phyloP scores from a whole-genome alignment of 2,329 filamentous ascomycete species.

The Trichoderma afroharzianum region DNA sequence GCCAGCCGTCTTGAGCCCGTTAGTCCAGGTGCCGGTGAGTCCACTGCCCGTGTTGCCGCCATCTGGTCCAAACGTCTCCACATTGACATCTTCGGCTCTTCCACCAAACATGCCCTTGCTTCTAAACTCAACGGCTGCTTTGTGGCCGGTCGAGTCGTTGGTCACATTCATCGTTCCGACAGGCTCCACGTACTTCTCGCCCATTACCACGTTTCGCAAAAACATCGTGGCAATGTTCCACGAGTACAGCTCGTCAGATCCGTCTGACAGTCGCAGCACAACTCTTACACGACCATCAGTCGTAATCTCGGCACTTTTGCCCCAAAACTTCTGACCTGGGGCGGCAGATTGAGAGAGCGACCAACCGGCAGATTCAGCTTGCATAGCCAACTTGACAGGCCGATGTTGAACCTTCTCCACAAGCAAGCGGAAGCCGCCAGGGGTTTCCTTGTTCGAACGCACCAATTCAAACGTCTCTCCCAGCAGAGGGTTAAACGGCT shows the following conservation, averaged over 20 bases:
- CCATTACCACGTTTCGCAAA: constrained; percentile 91
- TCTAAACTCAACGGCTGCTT: constrained; percentile 86
- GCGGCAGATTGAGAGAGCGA: constrained; percentile 82
- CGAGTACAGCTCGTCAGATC: constrained; percentile 75
- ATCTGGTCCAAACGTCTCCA: constrained; percentile 66
- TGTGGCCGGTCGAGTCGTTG: constrained; percentile 80
- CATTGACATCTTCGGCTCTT: constrained; percentile 81
- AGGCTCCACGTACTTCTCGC: constrained; percentile 96
- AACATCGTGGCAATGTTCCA: constrained; percentile 89
- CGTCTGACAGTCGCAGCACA: constrained; percentile 62
- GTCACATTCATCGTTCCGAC: constrained; percentile 83
- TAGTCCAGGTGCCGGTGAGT: constrained; percentile 82
- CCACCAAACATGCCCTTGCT: constrained; percentile 96
- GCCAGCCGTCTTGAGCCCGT: constrained; percentile 62
- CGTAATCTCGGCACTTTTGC: constrained; percentile 90
- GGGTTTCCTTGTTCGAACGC: constrained; percentile 70
- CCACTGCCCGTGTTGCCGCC: constrained; percentile 64
- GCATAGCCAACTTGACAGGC: constrained; percentile 87
- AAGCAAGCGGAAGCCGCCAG: constrained; percentile 79
- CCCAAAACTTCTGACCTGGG: constrained; percentile 97
- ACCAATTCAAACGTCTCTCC: constrained; percentile 95
- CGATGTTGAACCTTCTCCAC: constrained; percentile 94
- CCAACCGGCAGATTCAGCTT: constrained; percentile 84
- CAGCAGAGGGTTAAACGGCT: constrained; percentile 95
- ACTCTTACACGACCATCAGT: constrained; percentile 85